Percentiles rank a stretch among this genome's conserved stretches.
These are phyloP conservation scores for Spathaspora gorwiae DNA, from an alignment of 805 yeast genomes.

Conservation along the genomic window DNA sequence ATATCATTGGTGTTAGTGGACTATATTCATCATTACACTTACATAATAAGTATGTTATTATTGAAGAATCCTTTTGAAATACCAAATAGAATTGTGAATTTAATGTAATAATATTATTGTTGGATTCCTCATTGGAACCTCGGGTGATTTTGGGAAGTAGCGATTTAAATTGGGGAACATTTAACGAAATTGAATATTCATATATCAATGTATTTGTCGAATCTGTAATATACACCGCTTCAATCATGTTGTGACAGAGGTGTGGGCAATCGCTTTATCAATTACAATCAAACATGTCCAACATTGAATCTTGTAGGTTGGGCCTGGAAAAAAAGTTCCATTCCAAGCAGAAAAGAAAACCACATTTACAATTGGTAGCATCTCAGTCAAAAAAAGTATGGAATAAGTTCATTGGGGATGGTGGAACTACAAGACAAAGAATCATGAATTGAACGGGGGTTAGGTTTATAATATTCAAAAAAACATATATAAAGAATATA, in stretches of 20 bases:
- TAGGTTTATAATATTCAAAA: too few relatives aligned
- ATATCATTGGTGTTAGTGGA: conserved; percentile 52
- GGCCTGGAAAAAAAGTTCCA: too few relatives aligned
- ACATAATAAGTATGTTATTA: conserved; percentile 5
- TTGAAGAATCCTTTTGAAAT: conserved; percentile 2
- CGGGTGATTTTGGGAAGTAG: conserved; percentile 11
- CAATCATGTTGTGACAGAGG: conserved; percentile 29
- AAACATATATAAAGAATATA: too few relatives aligned
- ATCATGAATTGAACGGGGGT: too few relatives aligned
- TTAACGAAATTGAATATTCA: conserved; percentile 29
- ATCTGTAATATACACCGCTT: conserved; percentile 41
- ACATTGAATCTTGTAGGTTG: too few relatives aligned
- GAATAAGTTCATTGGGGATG: too few relatives aligned
- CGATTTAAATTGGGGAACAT: conserved; percentile 29
- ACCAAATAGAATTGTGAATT: conserved; percentile 3
- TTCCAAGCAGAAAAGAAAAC: too few relatives aligned
- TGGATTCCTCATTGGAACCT: not conserved
- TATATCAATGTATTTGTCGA: conserved; percentile 27
- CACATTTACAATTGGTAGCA: too few relatives aligned
- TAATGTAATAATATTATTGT: conserved; percentile 2
- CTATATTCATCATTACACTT: conserved; percentile 18
- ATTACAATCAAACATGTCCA: too few relatives aligned
- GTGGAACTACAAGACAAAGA: too few relatives aligned
- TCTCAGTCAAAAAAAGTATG: too few relatives aligned
- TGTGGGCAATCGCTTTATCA: too few relatives aligned